phyloP scores from a whole-genome alignment of 352 stramenopile species.

The Phytophthora tentaculata region DNA sequence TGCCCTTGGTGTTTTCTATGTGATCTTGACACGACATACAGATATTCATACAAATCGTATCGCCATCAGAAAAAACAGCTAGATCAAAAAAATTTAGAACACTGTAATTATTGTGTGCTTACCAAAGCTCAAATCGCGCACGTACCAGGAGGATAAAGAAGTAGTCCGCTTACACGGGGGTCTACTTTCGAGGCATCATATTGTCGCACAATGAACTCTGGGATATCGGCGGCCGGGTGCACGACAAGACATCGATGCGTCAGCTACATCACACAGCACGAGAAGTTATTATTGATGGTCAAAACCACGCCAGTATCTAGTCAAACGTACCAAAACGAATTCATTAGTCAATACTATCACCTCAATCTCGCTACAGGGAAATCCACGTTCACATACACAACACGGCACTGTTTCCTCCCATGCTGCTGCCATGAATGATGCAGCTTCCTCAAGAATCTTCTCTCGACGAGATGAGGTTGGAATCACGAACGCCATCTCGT shows the following conservation, averaged over 20 bases:
- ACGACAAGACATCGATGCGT: neutral
- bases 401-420: neutral
- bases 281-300: too few species aligned
- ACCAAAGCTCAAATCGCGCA: neutral
- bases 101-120: too few species aligned
- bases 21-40: neutral
- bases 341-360: neutral
- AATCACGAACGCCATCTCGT: neutral
- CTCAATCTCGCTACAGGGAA: neutral
- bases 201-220: neutral
- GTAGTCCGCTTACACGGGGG: neutral
- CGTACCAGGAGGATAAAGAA: neutral
- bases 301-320: neutral
- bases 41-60: neutral
- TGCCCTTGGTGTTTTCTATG: neutral
- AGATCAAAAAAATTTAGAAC: too few species aligned
- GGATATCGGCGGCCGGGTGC: neutral
- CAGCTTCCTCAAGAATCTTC: neutral
- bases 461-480: neutral
- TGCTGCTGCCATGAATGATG: neutral
- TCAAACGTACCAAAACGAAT: neutral
- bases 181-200: neutral
- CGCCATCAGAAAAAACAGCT: too few species aligned
- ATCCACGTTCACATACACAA: neutral
- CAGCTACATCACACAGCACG: neutral